Conservation (phyloP, 2,329 filamentous ascomycete genomes). For the Diaporthe destruens region DNA sequence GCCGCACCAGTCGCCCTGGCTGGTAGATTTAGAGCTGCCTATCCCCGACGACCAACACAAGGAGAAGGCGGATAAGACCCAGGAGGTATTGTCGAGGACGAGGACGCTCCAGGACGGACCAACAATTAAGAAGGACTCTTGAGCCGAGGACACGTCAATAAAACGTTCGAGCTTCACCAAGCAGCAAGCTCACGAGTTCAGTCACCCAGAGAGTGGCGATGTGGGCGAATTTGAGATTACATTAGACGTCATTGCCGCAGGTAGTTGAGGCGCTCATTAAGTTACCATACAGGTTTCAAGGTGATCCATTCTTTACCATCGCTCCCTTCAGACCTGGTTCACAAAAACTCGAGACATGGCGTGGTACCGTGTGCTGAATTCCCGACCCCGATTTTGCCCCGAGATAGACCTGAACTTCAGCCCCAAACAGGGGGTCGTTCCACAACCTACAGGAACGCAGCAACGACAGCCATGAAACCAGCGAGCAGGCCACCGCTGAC, state of each 20-base stretch:
- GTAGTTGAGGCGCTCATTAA: slow-evolving; percentile 18
- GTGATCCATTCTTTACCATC: background rate
- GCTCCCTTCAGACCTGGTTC: background rate
- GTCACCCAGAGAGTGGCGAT: background rate
- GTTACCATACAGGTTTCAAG: background rate
- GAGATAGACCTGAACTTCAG: background rate
- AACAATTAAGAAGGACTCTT: background rate
- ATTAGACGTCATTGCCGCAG: slow-evolving; percentile 27
- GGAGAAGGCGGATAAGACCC: slow-evolving; percentile 34
- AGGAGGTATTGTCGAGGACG: background rate
- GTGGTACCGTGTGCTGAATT: background rate
- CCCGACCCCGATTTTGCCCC: background rate
- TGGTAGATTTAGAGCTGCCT: slow-evolving; percentile 63
- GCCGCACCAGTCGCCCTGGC: slow-evolving; percentile 64
- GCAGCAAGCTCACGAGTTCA: background rate
- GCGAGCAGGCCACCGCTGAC: slow-evolving; percentile 33
- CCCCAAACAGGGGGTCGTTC: background rate
- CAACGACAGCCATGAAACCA: slow-evolving; percentile 31
- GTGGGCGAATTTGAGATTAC: background rate
- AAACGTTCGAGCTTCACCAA: background rate
- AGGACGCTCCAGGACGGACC: background rate
- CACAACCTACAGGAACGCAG: slow-evolving; percentile 25
- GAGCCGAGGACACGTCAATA: background rate
- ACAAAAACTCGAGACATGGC: background rate
- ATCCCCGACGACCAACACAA: slow-evolving; percentile 32